Conservation (phyloP, 202 grass and related monocot species). For the Carex arenaria region DNA sequence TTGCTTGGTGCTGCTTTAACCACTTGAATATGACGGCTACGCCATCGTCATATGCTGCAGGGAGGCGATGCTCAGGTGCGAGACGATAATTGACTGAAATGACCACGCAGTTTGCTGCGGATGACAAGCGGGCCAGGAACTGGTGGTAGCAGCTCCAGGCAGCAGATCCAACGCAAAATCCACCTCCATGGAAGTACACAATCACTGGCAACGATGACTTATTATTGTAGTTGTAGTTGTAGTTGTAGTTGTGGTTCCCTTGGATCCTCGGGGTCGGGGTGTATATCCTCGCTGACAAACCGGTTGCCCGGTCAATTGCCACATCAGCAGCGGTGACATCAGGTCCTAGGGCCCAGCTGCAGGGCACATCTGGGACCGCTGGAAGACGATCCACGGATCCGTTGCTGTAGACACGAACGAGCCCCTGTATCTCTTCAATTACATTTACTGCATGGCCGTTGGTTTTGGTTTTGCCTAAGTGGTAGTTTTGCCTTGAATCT, state of each 20-base stretch:
- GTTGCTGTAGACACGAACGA: constrained; percentile 64
- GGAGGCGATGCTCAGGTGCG: constrained; percentile 79
- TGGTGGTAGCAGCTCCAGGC: constrained; percentile 92
- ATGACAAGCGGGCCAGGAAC: constrained; percentile 46
- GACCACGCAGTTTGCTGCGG: constrained; percentile 41
- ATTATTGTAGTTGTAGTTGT: not conserved
- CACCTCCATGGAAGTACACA: constrained; percentile 94
- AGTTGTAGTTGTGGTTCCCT: not conserved
- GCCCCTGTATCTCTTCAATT: constrained; percentile 68
- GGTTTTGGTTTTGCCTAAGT: constrained; percentile 19
- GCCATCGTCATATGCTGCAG: constrained; percentile 67
- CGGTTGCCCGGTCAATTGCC: constrained; percentile 39
- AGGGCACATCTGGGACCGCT: constrained; percentile 53
- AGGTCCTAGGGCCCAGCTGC: constrained; percentile 38
- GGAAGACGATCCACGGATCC: constrained; percentile 74
- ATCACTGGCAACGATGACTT: constrained; percentile 32
- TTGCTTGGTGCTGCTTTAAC: constrained; percentile 67
- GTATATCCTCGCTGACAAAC: constrained; percentile 71
- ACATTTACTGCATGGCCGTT: constrained; percentile 29
- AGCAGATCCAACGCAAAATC: constrained; percentile 74
- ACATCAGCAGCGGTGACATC: constrained; percentile 43
- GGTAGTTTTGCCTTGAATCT: constrained; percentile 44
- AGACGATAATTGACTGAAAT: constrained; percentile 92
- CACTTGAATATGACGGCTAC: constrained; percentile 40
- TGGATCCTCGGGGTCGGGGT: constrained; percentile 34